Conservation (phyloP, 495 filamentous ascomycete species). For the Neurospora sp. region DNA sequence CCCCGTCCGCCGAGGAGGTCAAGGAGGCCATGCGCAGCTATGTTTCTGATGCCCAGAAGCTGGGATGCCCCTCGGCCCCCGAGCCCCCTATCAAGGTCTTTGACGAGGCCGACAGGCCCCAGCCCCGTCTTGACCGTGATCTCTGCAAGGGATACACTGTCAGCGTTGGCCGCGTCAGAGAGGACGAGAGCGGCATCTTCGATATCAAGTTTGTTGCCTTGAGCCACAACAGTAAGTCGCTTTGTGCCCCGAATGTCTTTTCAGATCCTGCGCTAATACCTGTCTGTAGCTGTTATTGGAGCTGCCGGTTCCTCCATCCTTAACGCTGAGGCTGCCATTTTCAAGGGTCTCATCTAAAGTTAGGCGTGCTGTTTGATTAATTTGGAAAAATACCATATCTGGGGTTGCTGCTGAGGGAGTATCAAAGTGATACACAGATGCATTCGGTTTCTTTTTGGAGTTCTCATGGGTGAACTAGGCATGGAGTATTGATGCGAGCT, state of each 20-base stretch:
- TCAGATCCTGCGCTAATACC: slow-evolving; percentile 1
- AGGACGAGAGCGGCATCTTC: slow-evolving; percentile 66
- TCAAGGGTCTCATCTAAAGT: slow-evolving; percentile 73
- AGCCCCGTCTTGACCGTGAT: slow-evolving; percentile 75
- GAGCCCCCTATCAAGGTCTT: slow-evolving; percentile 63
- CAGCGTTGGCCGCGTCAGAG: slow-evolving; percentile 66
- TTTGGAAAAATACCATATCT: not conserved
- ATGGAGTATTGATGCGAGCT: not conserved
- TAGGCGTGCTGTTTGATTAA: not conserved
- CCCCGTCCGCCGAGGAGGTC: slow-evolving; percentile 53
- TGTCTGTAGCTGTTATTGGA: slow-evolving; percentile 64
- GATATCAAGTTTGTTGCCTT: slow-evolving; percentile 76
- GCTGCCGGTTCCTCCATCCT: slow-evolving; percentile 90
- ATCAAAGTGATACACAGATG: not conserved
- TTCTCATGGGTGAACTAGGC: not conserved
- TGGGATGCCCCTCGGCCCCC: slow-evolving; percentile 72
- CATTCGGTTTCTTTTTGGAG: not conserved
- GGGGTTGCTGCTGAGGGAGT: not conserved
- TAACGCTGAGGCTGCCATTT: slow-evolving; percentile 85
- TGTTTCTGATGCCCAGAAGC: slow-evolving; percentile 59
- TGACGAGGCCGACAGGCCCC: slow-evolving; percentile 70
- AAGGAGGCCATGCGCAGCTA: slow-evolving; percentile 61
- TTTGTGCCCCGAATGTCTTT: not conserved
- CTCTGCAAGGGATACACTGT: slow-evolving; percentile 68
- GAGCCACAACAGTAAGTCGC: slow-evolving; percentile 70